A percentile compares a stretch with the other conserved stretches of the same genome.
These are phyloP conservation scores for Acer yangbiense DNA, from an alignment of 345 rosid species.

Conservation along the genomic window DNA sequence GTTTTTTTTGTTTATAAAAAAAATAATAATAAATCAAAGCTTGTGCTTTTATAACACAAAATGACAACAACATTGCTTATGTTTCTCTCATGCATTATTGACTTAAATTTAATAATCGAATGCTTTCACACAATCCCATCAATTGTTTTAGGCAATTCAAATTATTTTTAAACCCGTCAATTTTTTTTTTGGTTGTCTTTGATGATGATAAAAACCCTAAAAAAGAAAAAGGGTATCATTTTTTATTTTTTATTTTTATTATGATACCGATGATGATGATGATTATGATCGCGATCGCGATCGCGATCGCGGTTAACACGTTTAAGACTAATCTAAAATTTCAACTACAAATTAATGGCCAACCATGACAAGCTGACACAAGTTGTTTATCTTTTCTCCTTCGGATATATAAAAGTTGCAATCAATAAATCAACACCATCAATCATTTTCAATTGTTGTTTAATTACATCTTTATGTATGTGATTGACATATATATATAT, in stretches of 20 bases:
- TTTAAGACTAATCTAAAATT: slow-evolving; percentile 2
- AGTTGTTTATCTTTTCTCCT: not conserved
- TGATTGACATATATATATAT: not conserved
- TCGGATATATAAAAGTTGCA: not conserved
- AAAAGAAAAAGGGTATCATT: not conserved
- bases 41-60: not conserved
- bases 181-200: not conserved
- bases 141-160: not conserved
- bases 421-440: not conserved
- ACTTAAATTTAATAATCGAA: not conserved
- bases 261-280: not conserved
- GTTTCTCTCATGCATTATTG: slow-evolving; percentile 17
- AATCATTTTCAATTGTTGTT: slow-evolving; percentile 15
- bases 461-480: not conserved
- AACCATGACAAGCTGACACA: not conserved
- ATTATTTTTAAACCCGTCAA: not conserved
- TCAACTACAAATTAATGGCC: not conserved
- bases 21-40: no score
- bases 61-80: slow-evolving; percentile 13
- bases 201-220: not conserved
- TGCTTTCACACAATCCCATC: not conserved
- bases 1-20: no score
- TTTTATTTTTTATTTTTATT: not conserved
- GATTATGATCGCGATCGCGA: not conserved
- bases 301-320: not conserved